Base-by-base conservation (phyloP, 257 asterid genomes). In the Capsicum rhomboideum region DNA sequence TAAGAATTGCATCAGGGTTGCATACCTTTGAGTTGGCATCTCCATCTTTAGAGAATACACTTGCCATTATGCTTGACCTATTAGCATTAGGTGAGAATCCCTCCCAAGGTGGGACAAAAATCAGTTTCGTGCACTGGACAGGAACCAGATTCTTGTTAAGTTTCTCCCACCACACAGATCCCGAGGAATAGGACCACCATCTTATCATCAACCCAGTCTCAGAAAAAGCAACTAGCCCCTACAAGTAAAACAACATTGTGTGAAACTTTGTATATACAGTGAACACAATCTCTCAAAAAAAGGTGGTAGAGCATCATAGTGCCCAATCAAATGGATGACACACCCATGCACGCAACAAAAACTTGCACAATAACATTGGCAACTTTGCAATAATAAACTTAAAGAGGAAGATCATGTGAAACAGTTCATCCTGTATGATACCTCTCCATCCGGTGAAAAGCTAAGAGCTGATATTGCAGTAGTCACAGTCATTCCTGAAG, bases 371-470 rank as follows among this genome's bases (percentile, higher is more conserved):
- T 77, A 75, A 75, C 71, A 71, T 82, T 40, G 72, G 44, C 20
- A 79, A 79, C 31, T 72, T 59, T 40, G 44, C 55, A 82, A n/a
- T 55, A 26, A 11, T 23, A 72, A 50, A 9, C 46, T 23, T 52
- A 49, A 34, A 58, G 67, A 79, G 78, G 52, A 56, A 63, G 77
- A 82, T 78, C 14, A 74, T 55, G 80, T 58, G 83, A 84, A 79
- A 56, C 23, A 75, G 61, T 75, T 75, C 59, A 29, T 49, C 80
- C 13, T 16, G 59, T 13, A 77, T 28, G 82, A 37, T 90, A 96
- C 99, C 98, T 96, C 99, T 90, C 99, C 99, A 87, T 94, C 99
- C 42, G 90, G 97, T 67, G 99, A 95, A 96, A 96, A 92, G 90
- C 97, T 92, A 74, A 96, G 91, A 87, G 97, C 96, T 67, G 99